These are phyloP conservation scores for Leishmania lainsoni DNA, from an alignment of 208 protist species.

Conservation along the genomic window DNA sequence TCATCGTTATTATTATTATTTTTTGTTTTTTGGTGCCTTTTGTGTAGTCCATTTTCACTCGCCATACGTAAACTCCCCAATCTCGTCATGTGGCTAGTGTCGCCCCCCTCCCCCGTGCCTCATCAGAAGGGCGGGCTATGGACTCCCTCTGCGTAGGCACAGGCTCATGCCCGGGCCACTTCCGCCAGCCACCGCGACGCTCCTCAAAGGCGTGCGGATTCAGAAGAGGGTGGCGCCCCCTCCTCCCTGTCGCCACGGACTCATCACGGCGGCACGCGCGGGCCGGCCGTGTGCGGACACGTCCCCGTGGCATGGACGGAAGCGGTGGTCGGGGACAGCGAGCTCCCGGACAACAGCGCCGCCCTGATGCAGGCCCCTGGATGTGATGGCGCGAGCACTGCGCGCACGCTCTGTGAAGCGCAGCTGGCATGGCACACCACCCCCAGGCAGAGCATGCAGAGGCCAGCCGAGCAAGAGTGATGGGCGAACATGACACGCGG, in stretches of 20 bases:
- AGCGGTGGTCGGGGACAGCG: not conserved
- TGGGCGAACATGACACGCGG: no score
- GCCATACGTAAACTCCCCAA: not conserved
- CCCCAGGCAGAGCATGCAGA: not conserved
- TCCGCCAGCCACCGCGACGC: not conserved
- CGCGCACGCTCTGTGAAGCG: not conserved
- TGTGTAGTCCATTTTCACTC: not conserved
- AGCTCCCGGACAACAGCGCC: no score
- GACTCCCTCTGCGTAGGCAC: no score
- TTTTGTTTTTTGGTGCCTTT: not conserved
- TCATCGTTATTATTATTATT: not conserved
- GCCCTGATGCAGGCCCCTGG: not conserved
- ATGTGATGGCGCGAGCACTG: not conserved
- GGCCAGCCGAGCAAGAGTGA: not conserved
- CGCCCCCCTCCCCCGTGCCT: no score
- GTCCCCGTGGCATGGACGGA: not conserved
- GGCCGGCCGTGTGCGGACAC: not conserved
- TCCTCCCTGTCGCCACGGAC: no score
- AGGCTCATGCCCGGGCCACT: not conserved
- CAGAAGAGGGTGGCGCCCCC: no score
- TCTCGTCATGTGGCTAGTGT: no score
- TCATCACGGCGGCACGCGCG: not conserved
- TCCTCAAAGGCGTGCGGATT: no score
- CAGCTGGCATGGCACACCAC: not conserved
- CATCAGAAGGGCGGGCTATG: no score